Base-by-base conservation (phyloP, 2,329 filamentous ascomycete species). In the Beauveria sp. region DNA sequence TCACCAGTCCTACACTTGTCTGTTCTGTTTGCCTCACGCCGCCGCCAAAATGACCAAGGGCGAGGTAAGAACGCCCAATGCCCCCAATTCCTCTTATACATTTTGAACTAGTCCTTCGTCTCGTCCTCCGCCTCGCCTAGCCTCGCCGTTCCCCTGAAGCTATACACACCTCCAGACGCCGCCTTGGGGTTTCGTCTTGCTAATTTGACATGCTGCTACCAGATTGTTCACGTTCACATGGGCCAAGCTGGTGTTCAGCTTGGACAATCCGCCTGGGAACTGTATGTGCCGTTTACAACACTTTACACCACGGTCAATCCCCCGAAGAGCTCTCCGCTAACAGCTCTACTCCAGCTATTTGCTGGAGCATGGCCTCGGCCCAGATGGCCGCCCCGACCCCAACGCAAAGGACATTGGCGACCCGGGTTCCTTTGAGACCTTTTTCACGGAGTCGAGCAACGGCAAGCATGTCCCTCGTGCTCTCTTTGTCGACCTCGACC, bases 181-280 rank as follows among this genome's bases (percentile, higher is more conserved):
- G 53, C 24, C 64, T 61, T 40, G 28, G 43, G 20, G 62, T 34
- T 20, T 51, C 28, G 48, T 28, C 26, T 53, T 40, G 55, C 64
- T 66, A 42, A 69, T 66, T 12, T 66, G 26, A 65, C 45, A 40
- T 61, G 62, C 55, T 59, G 40, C 62, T 64, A 61, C 60, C 65
- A 86, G 83, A 81, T 86, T 76, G 79, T 86, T 76, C 83, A 86
- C 76, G 77, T 86, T 73, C 83, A 86, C 73, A 74, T 86, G 70
- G 83, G 83, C 74, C 83, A 89, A 81, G 87, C 87, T 78, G 87
- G 87, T 77, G 84, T 81, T 72, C 87, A 89, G 83, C 85, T 89
- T 66, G 87, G 87, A 72, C 88, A 88, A 81, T 87, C 85, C 73
- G 87, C 87, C 69, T 89, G 87, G 87, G 87, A 89, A 78, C 85